phyloP scores from a whole-genome alignment of 1,284 basidiomycete genomes.

The Melampsora larici-populina region DNA sequence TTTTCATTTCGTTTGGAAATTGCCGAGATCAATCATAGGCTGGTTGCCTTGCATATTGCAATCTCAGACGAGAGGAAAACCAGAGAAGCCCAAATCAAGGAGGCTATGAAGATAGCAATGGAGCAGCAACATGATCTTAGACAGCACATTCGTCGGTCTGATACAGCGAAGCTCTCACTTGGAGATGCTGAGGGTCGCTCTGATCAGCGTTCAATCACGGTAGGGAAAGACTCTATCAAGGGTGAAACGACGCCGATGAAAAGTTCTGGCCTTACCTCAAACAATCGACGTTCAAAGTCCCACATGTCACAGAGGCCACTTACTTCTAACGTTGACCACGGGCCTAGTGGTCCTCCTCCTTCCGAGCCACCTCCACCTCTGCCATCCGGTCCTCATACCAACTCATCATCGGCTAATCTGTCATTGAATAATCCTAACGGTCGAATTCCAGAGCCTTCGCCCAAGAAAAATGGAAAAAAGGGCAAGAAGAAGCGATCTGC shows the following conservation, averaged over 20 bases:
- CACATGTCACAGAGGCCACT: neutral
- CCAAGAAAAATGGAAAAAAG: slow-evolving; percentile 47
- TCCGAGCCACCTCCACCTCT: slow-evolving; percentile 29
- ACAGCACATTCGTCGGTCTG: neutral
- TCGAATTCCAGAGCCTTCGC: neutral
- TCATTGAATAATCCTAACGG: neutral
- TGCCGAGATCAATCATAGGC: slow-evolving; percentile 3
- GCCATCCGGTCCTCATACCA: neutral
- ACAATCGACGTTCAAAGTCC: neutral
- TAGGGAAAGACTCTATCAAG: neutral
- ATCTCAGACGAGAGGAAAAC: slow-evolving; percentile 28
- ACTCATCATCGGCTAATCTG: neutral
- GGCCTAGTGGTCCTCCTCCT: slow-evolving; percentile 22
- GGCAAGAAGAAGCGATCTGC: slow-evolving; percentile 51
- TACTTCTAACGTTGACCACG: slow-evolving; percentile 1
- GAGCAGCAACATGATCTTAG: slow-evolving; percentile 3
- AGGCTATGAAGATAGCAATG: slow-evolving; percentile 33
- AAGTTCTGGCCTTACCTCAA: neutral
- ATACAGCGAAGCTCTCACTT: neutral
- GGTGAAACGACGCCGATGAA: neutral
- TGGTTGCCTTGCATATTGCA: slow-evolving; percentile 26
- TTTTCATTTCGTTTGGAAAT: slow-evolving; percentile 38
- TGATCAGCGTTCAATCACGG: too few relatives aligned
- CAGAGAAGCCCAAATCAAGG: slow-evolving; percentile 21
- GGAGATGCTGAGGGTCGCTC: too few relatives aligned